Conservation (phyloP, 352 stramenopile genomes). For the Phytophthora ohioensis region DNA sequence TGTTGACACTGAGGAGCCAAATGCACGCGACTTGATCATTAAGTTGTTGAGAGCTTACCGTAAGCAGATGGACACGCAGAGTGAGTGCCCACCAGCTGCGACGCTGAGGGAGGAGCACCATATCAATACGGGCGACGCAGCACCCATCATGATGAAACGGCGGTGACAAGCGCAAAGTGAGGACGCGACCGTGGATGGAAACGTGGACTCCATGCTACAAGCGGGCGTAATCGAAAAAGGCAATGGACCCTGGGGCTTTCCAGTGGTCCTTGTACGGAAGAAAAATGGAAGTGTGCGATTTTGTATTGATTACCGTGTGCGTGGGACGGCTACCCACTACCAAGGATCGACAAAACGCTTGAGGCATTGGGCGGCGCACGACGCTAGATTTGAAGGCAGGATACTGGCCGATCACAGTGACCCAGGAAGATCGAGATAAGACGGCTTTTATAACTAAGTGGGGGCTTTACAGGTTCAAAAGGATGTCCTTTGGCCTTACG, state of each 20-base stretch:
- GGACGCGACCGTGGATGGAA: not conserved
- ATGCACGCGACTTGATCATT: not conserved
- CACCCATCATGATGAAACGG: conserved; percentile 3
- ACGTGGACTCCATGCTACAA: not conserved
- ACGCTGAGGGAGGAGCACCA: not conserved
- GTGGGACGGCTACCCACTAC: too few species aligned
- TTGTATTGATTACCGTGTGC: too few species aligned
- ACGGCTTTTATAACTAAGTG: too few species aligned
- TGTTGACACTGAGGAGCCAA: not conserved
- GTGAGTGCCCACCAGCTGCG: not conserved
- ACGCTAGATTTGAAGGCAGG: too few species aligned
- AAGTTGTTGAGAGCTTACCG: not conserved
- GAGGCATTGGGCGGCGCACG: too few species aligned
- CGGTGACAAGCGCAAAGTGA: not conserved
- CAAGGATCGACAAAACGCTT: too few species aligned
- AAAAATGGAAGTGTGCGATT: too few species aligned
- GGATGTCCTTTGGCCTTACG: too few species aligned
- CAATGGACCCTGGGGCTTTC: conserved; percentile 5
- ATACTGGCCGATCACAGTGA: too few species aligned
- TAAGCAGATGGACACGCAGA: not conserved
- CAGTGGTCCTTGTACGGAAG: too few species aligned
- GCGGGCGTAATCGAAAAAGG: conserved; percentile 6
- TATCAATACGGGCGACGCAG: conserved; percentile 3
- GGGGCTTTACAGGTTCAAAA: too few species aligned
- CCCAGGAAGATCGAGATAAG: too few species aligned